Base-by-base conservation (phyloP, 2,329 filamentous ascomycete species). In the Colletotrichum filicis region DNA sequence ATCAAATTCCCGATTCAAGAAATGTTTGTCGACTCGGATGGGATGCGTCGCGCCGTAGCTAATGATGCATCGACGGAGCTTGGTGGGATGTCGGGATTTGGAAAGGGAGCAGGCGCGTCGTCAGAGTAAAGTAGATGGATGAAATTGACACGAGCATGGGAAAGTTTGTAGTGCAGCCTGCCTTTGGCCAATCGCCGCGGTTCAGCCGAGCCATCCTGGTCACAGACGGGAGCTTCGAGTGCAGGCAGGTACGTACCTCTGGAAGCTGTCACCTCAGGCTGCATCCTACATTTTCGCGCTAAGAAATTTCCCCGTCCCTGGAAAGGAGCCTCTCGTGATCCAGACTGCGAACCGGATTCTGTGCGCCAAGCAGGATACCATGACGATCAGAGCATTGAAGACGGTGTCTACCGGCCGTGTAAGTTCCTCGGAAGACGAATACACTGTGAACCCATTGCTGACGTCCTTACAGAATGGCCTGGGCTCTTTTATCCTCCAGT, bases 401-500 rank as follows among this genome's bases (percentile, higher is more conserved):
- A 84, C 86, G 76, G 81, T 90, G 32, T 87, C 89, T 16, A 82
- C 82, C 68, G 87, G 88, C 81, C 87, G 88, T 81, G 90, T 91
- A 85, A 73, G 82, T 24, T 28, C 26, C 42, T 28, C 56, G 1
- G 8, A 16, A 11, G 22, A 14, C 4, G 14, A 19, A 4, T 7
- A 2, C 28, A 30, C 12, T 28, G 42, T 19, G 42, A 19, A 16
- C 14, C 9, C 14, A 4, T 26, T 11, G 28, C 60, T 72, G 59
- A 75, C 52, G 57, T 11, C 19, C 30, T 32, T 22, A 22, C 70
- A 98, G 95, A 98, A 99, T 87, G 97, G 97, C 88, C 89, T 98
- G 77, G 96, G 96, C 79, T 94, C 95, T 82, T 98, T 98, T 87
- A 94, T 99, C 84, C 91, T 98, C 71, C 96, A 98, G 87, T 99